Conservation (phyloP, 768 basidiomycete genomes). For the Psilocybe tampanensis region DNA sequence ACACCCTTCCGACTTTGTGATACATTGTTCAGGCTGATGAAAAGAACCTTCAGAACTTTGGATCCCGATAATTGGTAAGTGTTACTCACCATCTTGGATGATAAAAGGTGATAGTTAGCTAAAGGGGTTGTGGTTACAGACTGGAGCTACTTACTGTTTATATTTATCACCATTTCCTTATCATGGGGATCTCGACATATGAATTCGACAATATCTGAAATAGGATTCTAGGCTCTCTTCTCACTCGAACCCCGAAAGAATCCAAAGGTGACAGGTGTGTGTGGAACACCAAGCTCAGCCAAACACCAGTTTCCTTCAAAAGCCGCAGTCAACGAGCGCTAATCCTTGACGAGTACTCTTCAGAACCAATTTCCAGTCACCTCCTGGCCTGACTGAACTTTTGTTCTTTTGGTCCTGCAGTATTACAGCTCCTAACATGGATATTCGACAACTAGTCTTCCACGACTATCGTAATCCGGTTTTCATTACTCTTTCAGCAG, state of each 20-base stretch:
- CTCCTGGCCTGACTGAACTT: conserved; percentile 9
- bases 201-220: background rate
- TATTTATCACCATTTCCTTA: too few species aligned
- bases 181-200: background rate
- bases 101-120: background rate
- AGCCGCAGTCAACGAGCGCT: conserved; percentile 12
- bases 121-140: conserved; percentile 1
- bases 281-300: conserved; percentile 5
- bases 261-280: conserved; percentile 2
- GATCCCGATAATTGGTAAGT: background rate
- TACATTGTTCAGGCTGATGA: conserved; percentile 15
- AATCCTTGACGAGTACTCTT: conserved; percentile 17
- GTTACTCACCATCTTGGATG: background rate
- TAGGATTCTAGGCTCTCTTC: background rate
- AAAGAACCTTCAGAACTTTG: background rate
- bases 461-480: conserved; percentile 28
- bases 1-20: conserved; percentile 26
- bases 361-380: conserved; percentile 18
- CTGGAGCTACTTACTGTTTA: too few species aligned
- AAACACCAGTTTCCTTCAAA: conserved; percentile 7
- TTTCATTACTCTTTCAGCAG: conserved; percentile 24
- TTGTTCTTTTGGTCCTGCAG: conserved; percentile 18
- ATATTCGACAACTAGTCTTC: conserved; percentile 28
- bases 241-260: too few species aligned
- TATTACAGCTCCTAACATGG: conserved; percentile 23